A percentile compares a stretch with the other conserved stretches of the same genome.
Evolutionary conservation across 768 basidiomycete species (phyloP).

Genomic region (Amanita exitialis): DNA sequence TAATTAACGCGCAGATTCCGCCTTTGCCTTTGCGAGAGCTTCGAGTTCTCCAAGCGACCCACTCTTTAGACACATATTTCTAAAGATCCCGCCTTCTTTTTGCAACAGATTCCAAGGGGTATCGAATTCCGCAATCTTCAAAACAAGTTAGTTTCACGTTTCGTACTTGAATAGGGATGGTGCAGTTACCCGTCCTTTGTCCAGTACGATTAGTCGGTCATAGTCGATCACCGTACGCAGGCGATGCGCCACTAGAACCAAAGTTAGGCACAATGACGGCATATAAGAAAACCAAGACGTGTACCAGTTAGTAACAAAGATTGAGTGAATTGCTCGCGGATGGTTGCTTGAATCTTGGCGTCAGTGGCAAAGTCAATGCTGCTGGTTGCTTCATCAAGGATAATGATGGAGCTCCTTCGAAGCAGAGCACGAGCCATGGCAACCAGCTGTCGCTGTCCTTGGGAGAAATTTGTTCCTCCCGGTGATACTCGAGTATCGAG

Average conservation of each 20-base stretch:
- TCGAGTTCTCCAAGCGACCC: conserved; percentile 56
- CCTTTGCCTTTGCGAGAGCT: conserved; percentile 39
- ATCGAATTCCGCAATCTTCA: conserved; percentile 53
- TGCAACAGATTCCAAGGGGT: conserved; percentile 60
- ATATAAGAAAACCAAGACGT: conserved; percentile 5
- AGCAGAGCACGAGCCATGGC: conserved; percentile 79
- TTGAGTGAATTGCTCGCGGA: conserved; percentile 74
- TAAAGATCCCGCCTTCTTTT: conserved; percentile 55
- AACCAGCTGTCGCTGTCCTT: conserved; percentile 84
- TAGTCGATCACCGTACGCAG: conserved; percentile 76
- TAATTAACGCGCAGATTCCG: conserved; percentile 9
- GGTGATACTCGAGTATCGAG: conserved; percentile 76
- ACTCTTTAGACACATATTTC: conserved; percentile 62
- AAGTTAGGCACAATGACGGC: too few relatives aligned
- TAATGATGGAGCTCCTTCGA: conserved; percentile 60
- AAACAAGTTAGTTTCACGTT: not conserved
- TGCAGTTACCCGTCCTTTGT: conserved; percentile 42
- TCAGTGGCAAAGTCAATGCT: conserved; percentile 86
- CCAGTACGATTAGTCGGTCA: conserved; percentile 70
- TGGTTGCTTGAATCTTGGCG: conserved; percentile 81
- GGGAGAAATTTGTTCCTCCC: conserved; percentile 86
- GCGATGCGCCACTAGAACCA: conserved; percentile 52
- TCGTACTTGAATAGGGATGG: not conserved
- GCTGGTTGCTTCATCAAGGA: conserved; percentile 79
- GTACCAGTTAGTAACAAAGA: conserved; percentile 53